Conservation (phyloP, 805 yeast genomes). For the Candida coleopterorum region DNA sequence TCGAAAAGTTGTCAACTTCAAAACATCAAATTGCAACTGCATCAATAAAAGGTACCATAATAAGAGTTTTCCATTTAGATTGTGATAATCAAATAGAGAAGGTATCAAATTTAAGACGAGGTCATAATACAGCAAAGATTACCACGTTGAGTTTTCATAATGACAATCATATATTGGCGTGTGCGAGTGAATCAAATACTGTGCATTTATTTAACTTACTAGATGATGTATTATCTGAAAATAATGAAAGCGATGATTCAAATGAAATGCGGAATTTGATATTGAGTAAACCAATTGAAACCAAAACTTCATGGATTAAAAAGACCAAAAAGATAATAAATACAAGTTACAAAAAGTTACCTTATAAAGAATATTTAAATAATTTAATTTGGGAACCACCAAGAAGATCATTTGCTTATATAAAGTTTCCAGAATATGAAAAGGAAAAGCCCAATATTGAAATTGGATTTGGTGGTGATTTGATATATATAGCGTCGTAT, state of each 20-base stretch:
- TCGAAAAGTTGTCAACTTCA: slow-evolving; percentile 29
- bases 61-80: slow-evolving; percentile 27
- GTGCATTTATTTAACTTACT: slow-evolving; percentile 34
- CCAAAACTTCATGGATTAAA: slow-evolving; percentile 15
- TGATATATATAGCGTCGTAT: slow-evolving; percentile 34
- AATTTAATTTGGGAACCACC: slow-evolving; percentile 42
- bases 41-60: slow-evolving; percentile 39
- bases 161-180: slow-evolving; percentile 31
- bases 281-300: slow-evolving; percentile 16
- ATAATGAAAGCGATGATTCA: slow-evolving; percentile 16
- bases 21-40: slow-evolving; percentile 36
- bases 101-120: slow-evolving; percentile 34
- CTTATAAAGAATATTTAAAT: slow-evolving; percentile 37
- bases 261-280: slow-evolving; percentile 30
- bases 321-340: slow-evolving; percentile 26
- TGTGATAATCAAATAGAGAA: slow-evolving; percentile 16
- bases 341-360: slow-evolving; percentile 33
- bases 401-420: slow-evolving; percentile 36
- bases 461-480: slow-evolving; percentile 32
- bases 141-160: slow-evolving; percentile 30
- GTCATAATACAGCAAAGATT: slow-evolving; percentile 33
- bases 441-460: slow-evolving; percentile 19
- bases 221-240: slow-evolving; percentile 11
- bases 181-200: slow-evolving; percentile 38
- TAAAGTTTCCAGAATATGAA: slow-evolving; percentile 30